phyloP scores from a whole-genome alignment of 768 basidiomycete species.

The Hysterangium stoloniferum region DNA sequence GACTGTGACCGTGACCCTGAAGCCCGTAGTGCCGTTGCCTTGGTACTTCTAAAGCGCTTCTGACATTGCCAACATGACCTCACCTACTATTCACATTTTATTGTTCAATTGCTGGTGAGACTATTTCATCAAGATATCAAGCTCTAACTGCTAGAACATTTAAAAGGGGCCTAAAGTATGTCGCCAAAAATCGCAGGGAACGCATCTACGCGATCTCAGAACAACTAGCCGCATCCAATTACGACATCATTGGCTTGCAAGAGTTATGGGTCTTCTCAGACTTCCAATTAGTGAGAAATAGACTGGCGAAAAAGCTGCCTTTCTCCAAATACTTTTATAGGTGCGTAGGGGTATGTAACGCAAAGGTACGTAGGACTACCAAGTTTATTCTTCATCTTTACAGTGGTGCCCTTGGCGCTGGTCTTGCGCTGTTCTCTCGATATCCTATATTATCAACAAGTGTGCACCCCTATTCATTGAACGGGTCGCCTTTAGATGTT shows the following conservation, averaged over 20 bases:
- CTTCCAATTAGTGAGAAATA: constrained; percentile 61
- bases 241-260: constrained; percentile 84
- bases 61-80: too few species aligned
- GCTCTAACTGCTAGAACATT: constrained; percentile 8
- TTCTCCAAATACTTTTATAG: constrained; percentile 83
- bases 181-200: constrained; percentile 70
- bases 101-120: constrained; percentile 79
- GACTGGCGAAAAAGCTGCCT: constrained; percentile 49
- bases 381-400: constrained; percentile 1
- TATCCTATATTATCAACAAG: constrained; percentile 77
- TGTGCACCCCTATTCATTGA: constrained; percentile 80
- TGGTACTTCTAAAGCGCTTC: too few species aligned
- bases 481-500: constrained; percentile 80
- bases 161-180: constrained; percentile 82
- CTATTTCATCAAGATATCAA: not conserved
- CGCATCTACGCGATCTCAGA: constrained; percentile 77
- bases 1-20: too few species aligned
- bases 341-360: too few species aligned
- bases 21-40: too few species aligned
- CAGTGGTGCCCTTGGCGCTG: constrained; percentile 89
- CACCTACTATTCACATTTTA: constrained; percentile 50
- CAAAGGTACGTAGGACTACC: too few species aligned
- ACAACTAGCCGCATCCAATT: constrained; percentile 51
- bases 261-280: constrained; percentile 90
- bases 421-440: constrained; percentile 83